Conservation (phyloP, 2,329 filamentous ascomycete genomes). For the Beauveria australis region DNA sequence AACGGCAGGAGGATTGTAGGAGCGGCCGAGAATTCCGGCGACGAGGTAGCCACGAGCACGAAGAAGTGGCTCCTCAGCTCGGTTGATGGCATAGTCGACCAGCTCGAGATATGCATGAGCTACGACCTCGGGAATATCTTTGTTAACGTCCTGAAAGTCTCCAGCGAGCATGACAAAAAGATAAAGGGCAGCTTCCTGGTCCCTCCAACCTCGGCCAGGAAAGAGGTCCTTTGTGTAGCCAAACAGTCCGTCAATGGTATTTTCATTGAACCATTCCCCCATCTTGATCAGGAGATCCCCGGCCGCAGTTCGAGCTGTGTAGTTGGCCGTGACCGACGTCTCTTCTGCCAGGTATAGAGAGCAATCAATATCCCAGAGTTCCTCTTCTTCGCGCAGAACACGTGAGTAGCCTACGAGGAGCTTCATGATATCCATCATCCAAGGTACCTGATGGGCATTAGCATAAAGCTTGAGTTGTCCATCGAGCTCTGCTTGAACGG, state of each 20-base stretch:
- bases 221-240: conserved; percentile 70
- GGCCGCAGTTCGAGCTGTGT: conserved; percentile 86
- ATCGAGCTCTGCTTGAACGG: conserved; percentile 83
- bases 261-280: conserved; percentile 76
- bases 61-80: conserved; percentile 63
- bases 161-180: conserved; percentile 76
- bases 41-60: conserved; percentile 82
- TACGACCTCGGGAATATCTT: conserved; percentile 59
- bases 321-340: conserved; percentile 89
- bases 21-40: conserved; percentile 69
- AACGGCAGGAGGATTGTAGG: conserved; percentile 53
- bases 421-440: conserved; percentile 83
- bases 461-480: conserved; percentile 59
- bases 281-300: conserved; percentile 89
- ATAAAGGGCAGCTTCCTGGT: conserved; percentile 74
- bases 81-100: conserved; percentile 67
- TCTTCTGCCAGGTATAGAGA: conserved; percentile 94
- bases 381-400: conserved; percentile 87
- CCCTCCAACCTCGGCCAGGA: conserved; percentile 48
- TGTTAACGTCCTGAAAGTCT: conserved; percentile 73
- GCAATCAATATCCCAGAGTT: conserved; percentile 92
- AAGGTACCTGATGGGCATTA: conserved; percentile 57
- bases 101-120: conserved; percentile 71
- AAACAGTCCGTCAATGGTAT: conserved; percentile 70
- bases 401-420: conserved; percentile 78